Base-by-base conservation (phyloP, 441 rosid species). In the Pelargonium myrrhifolium region DNA sequence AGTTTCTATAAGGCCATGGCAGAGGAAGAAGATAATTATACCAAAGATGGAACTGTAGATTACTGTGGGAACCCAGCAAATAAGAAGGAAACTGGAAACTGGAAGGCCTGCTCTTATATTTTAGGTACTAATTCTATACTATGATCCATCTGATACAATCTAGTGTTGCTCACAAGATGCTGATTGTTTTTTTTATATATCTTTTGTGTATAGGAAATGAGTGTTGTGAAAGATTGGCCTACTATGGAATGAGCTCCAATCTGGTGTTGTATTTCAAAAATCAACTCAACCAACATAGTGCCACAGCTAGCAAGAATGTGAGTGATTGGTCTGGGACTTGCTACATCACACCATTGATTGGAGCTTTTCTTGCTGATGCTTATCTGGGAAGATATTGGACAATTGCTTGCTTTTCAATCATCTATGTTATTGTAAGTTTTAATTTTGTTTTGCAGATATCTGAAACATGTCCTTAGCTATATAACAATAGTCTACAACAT, bases 231-330 rank as follows among this genome's bases (percentile, higher is more conserved):
- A 83, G 97, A 65, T 81, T 93, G 87, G 99, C 99, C 0, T 93
- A 93, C 85, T 91, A 93, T 82, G 99, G 97, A 39, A 91, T 93
- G 97, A 83, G 97, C 15, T 89, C 96, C 66, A 93, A 91, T 77
- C 84, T 93, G 47, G 99, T 91, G 68, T 88, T 86, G 73, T 93
- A 82, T 79, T 87, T 93, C 9, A 72, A 85, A 75, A 55, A 49
- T 0, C 89, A 83, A 63, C 81, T 93, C 58, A 76, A 84, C 68
- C 90, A 83, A 71, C 93, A 93, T 66, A 93, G 84, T 65, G 97
- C 86, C 4, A 40, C 73, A 14, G 99, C 97, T 72, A 80, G 95
- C 39, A 93, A 85, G 71, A 91, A 83, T 76, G 96, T 87, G 65
- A 87, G 93, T 0, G 88, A 91, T 67, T 93, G 99, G 99, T 84